Conservation (phyloP, 306 rosid genomes). For the Abrus pulchellus region DNA sequence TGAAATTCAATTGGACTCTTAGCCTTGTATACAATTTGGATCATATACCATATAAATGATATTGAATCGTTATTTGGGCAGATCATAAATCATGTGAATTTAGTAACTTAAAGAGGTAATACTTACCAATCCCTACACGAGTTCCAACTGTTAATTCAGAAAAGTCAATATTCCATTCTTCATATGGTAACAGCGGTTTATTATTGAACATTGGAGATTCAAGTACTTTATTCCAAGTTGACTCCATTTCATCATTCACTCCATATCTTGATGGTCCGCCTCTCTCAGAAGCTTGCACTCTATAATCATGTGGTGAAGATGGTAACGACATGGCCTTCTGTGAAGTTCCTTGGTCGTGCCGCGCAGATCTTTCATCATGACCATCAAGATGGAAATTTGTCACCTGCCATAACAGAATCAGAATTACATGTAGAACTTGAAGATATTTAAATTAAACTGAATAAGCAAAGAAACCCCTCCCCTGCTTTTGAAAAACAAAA, state of each 20-base stretch:
- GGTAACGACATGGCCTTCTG: conserved; percentile 96
- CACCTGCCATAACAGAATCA: conserved; percentile 44
- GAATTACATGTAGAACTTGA: conserved; percentile 36
- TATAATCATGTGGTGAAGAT: conserved; percentile 89
- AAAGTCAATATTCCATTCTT: conserved; percentile 94
- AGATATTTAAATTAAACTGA: conserved; percentile 29
- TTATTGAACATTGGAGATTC: conserved; percentile 77
- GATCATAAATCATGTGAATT: conserved; percentile 12
- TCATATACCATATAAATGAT: conserved; percentile 10
- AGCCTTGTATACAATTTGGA: not conserved
- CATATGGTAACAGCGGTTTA: conserved; percentile 83
- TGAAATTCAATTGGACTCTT: conserved; percentile 32
- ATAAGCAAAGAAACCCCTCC: conserved; percentile 21
- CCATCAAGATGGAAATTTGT: conserved; percentile 54
- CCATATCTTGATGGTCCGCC: conserved; percentile 63
- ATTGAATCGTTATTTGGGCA: not conserved
- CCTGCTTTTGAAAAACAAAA: conserved; percentile 12
- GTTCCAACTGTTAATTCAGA: conserved; percentile 91
- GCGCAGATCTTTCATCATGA: conserved; percentile 55
- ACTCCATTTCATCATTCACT: conserved; percentile 68
- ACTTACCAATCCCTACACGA: conserved; percentile 95
- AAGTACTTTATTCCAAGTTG: conserved; percentile 87
- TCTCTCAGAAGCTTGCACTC: conserved; percentile 71
- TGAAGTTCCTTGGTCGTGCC: conserved; percentile 62
- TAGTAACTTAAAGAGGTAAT: conserved; percentile 35